Base-by-base conservation (phyloP, 202 grass and related monocot species). In the Panicum virgatum region DNA sequence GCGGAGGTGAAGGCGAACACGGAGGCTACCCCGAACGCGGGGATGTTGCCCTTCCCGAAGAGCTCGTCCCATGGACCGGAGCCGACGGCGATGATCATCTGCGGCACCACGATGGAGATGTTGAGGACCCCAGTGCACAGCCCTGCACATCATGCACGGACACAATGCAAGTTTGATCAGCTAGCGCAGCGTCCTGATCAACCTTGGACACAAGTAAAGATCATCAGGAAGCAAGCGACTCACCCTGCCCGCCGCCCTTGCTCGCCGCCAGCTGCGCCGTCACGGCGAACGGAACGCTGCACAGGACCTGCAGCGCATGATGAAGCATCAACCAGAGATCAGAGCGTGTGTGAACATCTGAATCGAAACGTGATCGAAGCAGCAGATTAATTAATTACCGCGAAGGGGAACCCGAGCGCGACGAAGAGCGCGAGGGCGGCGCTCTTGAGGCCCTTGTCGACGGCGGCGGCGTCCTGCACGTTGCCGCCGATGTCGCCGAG, bases 231-330 rank as follows among this genome's bases (percentile, higher is more conserved):
- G 53, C 56, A 13, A 25, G 10, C 4, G 9, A 58, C 32, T 39
- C 39, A 69, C 66, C 66, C 40, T 94, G 92, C 0, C 94, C 90
- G 0, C 92, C 95, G 4, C 92, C 92, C 56, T 82, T 69, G 50
- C 82, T 82, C 0, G 79, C 80, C 2, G 84, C 92, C 18, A 97
- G 82, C 54, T 94, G 90, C 16, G 92, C 88, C 12, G 90, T 91
- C 4, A 94, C 84, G 7, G 95, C 95, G 75, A 97, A 97, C 3
- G 95, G 95, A 26, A 97, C 84, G 64, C 95, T 97, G 71, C 75
- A 94, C 18, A 94, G 74, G 51, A 94, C 78, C 90, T 96, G 63
- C 25, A 61, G 25, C 13, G 38, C 11, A 11, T 34, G 32, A 34
- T 34, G 2, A 34, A 34, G 32, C 32, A 34, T 4, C 32, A 34